phyloP scores from a whole-genome alignment of 805 yeast genomes.

The Cyberlindnera petersonii region DNA sequence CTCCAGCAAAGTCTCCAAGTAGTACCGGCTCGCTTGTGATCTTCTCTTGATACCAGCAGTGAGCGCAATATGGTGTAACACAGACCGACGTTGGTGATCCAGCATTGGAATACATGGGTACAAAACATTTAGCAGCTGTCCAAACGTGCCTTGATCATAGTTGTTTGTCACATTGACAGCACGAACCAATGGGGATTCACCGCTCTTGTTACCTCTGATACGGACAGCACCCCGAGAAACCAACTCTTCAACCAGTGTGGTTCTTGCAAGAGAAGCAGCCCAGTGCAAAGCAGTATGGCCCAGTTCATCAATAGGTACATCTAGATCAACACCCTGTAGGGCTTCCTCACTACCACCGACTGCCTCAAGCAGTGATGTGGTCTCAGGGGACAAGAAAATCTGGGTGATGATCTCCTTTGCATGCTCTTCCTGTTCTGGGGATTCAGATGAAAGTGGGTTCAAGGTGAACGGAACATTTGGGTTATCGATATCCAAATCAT shows the following conservation, averaged over 20 bases:
- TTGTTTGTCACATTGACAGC: conserved; percentile 83
- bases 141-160: conserved; percentile 74
- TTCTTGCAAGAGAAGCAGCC: conserved; percentile 88
- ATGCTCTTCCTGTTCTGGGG: conserved; percentile 36
- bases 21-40: conserved; percentile 67
- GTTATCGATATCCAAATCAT: conserved; percentile 36
- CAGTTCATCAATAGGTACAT: conserved; percentile 85
- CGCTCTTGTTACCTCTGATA: conserved; percentile 71
- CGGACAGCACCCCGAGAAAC: conserved; percentile 67
- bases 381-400: conserved; percentile 44
- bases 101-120: conserved; percentile 67
- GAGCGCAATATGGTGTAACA: conserved; percentile 81
- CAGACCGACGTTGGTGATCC: conserved; percentile 71
- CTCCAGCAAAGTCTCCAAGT: conserved; percentile 65
- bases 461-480: conserved; percentile 46
- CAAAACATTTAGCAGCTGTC: conserved; percentile 61
- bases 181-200: conserved; percentile 83
- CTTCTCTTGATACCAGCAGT: conserved; percentile 77
- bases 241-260: conserved; percentile 62
- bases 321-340: conserved; percentile 48
- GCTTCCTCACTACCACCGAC: conserved; percentile 26
- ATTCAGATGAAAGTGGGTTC: conserved; percentile 37
- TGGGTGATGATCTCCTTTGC: conserved; percentile 46
- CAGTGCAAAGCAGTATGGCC: conserved; percentile 95
- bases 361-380: conserved; percentile 29